These are phyloP conservation scores for Saraca asoca DNA, from an alignment of 331 rosid species.

Conservation along the genomic window DNA sequence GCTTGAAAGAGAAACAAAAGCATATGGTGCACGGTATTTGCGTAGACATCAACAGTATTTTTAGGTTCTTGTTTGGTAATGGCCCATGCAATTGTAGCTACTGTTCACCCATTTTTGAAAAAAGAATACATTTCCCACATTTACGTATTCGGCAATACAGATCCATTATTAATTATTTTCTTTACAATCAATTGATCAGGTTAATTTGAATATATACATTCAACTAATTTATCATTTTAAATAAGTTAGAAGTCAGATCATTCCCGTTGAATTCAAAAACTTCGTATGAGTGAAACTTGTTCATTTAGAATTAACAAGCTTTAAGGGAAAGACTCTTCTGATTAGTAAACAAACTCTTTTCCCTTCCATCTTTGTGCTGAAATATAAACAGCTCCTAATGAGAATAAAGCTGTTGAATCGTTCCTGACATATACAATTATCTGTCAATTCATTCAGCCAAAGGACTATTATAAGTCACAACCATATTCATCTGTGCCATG, in stretches of 20 bases:
- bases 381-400: not conserved
- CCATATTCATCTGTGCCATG: slow-evolving; percentile 32
- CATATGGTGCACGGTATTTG: slow-evolving; percentile 1
- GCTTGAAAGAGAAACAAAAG: slow-evolving; percentile 19
- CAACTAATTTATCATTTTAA: too few species aligned
- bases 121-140: not conserved
- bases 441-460: not conserved
- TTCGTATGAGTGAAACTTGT: too few species aligned
- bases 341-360: not conserved
- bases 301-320: too few species aligned
- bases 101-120: slow-evolving; percentile 28
- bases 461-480: slow-evolving; percentile 15
- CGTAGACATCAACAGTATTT: not conserved
- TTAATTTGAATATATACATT: too few species aligned
- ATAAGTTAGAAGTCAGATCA: too few species aligned
- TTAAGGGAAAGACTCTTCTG: not conserved
- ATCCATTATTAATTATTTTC: too few species aligned
- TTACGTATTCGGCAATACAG: not conserved
- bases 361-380: not conserved
- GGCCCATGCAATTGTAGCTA: slow-evolving; percentile 19
- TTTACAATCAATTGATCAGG: too few species aligned
- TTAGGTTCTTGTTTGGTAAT: slow-evolving; percentile 23
- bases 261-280: too few species aligned
- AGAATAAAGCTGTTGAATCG: too few species aligned
- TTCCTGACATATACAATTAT: too few species aligned